Base-by-base conservation (phyloP, 2,329 filamentous ascomycete species). In the Scleromitrula shiraiana region DNA sequence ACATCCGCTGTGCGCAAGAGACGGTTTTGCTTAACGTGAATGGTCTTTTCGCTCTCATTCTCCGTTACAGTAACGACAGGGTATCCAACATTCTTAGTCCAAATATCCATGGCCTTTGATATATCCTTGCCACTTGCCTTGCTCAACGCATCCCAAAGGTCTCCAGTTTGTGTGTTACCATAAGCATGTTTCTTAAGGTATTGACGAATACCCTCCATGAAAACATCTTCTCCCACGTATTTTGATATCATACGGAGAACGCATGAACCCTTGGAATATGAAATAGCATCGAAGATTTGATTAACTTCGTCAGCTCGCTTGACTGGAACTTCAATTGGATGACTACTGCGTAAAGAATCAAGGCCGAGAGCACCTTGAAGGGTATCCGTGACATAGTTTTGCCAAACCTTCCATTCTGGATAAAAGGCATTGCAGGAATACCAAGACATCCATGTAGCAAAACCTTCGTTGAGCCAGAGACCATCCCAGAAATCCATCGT, bases 401-500 rank as follows among this genome's bases (percentile, higher is more conserved):
- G 81, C 91, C 91, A 97, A 12, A 97, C 88, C 69, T 95, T 95
- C 91, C 91, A 97, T 67, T 97, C 91, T 7, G 91, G 91, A 69
- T 90, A 97, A 73, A 97, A 96, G 50, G 78, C 78, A 66, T 97
- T 91, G 76, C 88, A 94, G 36, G 87, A 89, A 69, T 93, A 93
- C 88, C 88, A 85, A 52, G 86, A 90, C 87, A 93, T 89, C 82
- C 86, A 88, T 32, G 88, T 94, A 26, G 88, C 88, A 60, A 94
- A 94, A 29, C 88, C 88, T 67, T 94, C 88, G 66, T 97, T 97
- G 46, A 97, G 78, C 91, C 91, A 97, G 7, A 97, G 72, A 46
- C 90, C 91, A 67, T 96, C 89, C 91, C 91, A 97, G 76, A 94
- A 96, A 67, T 95, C 89, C 89, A 96, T 96, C 45, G 91, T 96